phyloP scores from a whole-genome alignment of 2,329 filamentous ascomycete species.

The Monilinia vaccinii-corymbosi region DNA sequence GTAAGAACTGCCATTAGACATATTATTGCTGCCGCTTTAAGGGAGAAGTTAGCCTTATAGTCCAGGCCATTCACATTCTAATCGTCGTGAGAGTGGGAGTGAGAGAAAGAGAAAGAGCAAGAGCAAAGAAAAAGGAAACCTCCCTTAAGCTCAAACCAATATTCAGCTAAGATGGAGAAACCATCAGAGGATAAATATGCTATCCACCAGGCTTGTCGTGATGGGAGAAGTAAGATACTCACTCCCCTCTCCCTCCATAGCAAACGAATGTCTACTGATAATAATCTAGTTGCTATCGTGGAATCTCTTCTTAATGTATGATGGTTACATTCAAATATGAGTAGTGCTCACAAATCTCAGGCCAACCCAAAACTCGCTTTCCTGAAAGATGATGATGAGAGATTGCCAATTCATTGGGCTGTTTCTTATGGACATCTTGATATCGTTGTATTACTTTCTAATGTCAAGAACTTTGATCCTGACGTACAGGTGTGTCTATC shows the following conservation, averaged over 20 bases:
- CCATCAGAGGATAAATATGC: conserved; percentile 54
- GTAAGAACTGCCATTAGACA: too few species aligned
- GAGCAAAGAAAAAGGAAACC: too few species aligned
- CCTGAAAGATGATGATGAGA: conserved; percentile 72
- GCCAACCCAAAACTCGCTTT: conserved; percentile 70
- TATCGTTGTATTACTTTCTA: conserved; percentile 64
- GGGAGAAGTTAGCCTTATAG: neutral
- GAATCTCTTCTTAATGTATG: conserved; percentile 64
- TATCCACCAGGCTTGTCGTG: conserved; percentile 77
- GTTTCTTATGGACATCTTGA: conserved; percentile 70
- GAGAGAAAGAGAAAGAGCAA: too few species aligned
- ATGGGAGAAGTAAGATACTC: conserved; percentile 61
- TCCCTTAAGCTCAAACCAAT: too few species aligned
- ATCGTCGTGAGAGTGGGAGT: too few species aligned
- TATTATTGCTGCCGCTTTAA: conserved; percentile 5
- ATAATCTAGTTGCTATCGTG: conserved; percentile 51
- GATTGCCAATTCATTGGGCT: conserved; percentile 91
- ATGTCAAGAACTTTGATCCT: conserved; percentile 67
- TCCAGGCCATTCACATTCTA: too few species aligned
- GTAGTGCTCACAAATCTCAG: conserved; percentile 34
- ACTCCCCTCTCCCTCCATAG: neutral
- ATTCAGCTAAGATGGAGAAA: conserved; percentile 5
- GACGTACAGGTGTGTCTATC: conserved; percentile 57
- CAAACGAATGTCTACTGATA: conserved; percentile 20
- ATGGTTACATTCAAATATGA: neutral